phyloP scores from a whole-genome alignment of 768 basidiomycete species.

The Serendipita sp. region DNA sequence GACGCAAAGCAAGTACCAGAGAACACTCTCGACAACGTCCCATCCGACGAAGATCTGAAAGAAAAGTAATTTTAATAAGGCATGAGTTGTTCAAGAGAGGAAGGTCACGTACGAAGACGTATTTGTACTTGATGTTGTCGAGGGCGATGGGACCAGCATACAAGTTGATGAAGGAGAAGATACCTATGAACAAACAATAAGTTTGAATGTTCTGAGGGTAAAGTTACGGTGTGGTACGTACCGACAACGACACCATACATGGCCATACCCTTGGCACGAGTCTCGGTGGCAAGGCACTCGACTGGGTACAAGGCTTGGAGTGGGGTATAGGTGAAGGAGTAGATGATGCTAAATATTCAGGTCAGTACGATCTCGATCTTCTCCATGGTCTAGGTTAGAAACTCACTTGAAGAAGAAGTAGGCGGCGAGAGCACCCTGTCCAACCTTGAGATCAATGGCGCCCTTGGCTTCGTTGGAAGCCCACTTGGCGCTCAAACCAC shows the following conservation, averaged over 20 bases:
- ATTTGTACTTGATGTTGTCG: slow-evolving; percentile 24
- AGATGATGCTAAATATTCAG: slow-evolving; percentile 17
- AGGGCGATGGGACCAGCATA: slow-evolving; percentile 35
- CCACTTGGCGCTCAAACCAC: slow-evolving; percentile 13
- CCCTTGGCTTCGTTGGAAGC: slow-evolving; percentile 9
- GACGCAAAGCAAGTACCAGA: slow-evolving; percentile 17
- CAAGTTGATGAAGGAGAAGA: slow-evolving; percentile 25
- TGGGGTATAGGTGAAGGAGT: slow-evolving; percentile 40
- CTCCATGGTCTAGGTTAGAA: neutral
- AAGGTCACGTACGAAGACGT: slow-evolving; percentile 15
- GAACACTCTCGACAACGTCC: slow-evolving; percentile 15
- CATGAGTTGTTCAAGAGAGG: neutral
- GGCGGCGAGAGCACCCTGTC: slow-evolving; percentile 20
- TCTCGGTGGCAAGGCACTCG: slow-evolving; percentile 39
- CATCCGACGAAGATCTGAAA: slow-evolving; percentile 15
- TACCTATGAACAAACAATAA: slow-evolving; percentile 2
- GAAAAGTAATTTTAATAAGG: neutral
- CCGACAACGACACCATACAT: slow-evolving; percentile 24
- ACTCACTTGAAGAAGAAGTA: slow-evolving; percentile 36
- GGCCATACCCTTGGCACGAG: slow-evolving; percentile 48
- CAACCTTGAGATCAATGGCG: slow-evolving; percentile 14
- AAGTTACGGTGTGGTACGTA: slow-evolving; percentile 19
- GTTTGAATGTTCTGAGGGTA: slow-evolving; percentile 12
- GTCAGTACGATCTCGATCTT: neutral
- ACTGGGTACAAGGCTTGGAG: slow-evolving; percentile 42